These are phyloP conservation scores for Xylaria sp. DNA, from an alignment of 2,329 filamentous ascomycete genomes.

Conservation along the genomic window DNA sequence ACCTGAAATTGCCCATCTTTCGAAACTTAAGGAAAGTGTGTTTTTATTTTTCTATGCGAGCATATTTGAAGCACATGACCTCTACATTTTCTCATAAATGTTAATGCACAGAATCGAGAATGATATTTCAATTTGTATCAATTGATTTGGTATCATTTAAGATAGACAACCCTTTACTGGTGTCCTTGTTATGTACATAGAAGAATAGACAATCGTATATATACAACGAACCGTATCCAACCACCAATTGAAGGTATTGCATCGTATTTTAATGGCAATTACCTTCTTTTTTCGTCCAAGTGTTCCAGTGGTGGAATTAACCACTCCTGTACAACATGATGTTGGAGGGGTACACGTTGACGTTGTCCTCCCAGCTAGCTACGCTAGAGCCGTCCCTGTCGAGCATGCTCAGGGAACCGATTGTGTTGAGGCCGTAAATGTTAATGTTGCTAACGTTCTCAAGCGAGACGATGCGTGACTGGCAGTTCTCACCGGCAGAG, in stretches of 20 bases:
- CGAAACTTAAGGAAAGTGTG: neutral
- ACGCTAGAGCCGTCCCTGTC: conserved; percentile 49
- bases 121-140: conserved; percentile 1
- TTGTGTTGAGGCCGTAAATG: conserved; percentile 61
- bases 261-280: neutral
- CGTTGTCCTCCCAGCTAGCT: conserved; percentile 49
- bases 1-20: neutral
- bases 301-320: conserved; percentile 30
- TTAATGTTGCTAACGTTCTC: conserved; percentile 53
- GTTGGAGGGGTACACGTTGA: conserved; percentile 49
- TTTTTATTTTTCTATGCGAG: neutral
- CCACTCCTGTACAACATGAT: conserved; percentile 49
- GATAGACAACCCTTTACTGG: neutral
- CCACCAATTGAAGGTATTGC: conserved; percentile 4
- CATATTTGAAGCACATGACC: neutral
- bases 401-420: conserved; percentile 56
- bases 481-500: conserved; percentile 54
- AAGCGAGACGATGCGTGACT: conserved; percentile 54
- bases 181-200: conserved; percentile 30
- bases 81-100: neutral
- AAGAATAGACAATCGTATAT: conserved; percentile 28
- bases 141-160: conserved; percentile 23
- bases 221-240: conserved; percentile 34
- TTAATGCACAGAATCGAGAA: neutral
- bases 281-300: neutral